phyloP scores from a whole-genome alignment of 2,329 filamentous ascomycete species.

The Sporothrix inflata region DNA sequence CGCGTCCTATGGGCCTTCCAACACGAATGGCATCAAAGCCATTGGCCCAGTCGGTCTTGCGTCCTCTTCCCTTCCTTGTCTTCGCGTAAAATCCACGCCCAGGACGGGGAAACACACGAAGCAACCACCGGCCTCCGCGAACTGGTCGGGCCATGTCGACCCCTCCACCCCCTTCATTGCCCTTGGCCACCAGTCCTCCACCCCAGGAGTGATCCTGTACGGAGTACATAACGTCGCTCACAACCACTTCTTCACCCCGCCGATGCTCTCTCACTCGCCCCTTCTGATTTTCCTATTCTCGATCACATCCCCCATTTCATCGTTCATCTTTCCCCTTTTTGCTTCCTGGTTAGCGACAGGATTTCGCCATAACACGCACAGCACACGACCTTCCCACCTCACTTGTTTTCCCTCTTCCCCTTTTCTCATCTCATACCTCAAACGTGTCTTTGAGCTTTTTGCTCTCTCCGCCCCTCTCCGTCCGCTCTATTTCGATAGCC shows the following conservation, averaged over 20 bases:
- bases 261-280: constrained; percentile 11
- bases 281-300: constrained; percentile 5
- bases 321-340: constrained; percentile 1
- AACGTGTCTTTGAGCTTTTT: not conserved
- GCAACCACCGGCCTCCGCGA: constrained; percentile 17
- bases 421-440: not conserved
- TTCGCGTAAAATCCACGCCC: constrained; percentile 21
- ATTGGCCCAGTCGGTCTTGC: constrained; percentile 16
- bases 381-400: too few relatives aligned
- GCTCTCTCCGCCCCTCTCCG: not conserved
- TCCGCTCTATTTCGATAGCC: not conserved
- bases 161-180: constrained; percentile 20
- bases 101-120: constrained; percentile 16
- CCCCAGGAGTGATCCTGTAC: constrained; percentile 30
- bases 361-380: not conserved
- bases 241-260: constrained; percentile 31
- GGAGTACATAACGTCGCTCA: constrained; percentile 35
- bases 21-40: constrained; percentile 25
- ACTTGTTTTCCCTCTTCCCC: not conserved
- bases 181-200: not conserved
- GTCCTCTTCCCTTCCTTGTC: constrained; percentile 18
- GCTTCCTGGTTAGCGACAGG: not conserved
- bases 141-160: not conserved
- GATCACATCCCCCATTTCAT: constrained; percentile 10
- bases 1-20: constrained; percentile 25